These are phyloP conservation scores for Vicia villosa DNA, from an alignment of 306 rosid species.

Conservation along the genomic window DNA sequence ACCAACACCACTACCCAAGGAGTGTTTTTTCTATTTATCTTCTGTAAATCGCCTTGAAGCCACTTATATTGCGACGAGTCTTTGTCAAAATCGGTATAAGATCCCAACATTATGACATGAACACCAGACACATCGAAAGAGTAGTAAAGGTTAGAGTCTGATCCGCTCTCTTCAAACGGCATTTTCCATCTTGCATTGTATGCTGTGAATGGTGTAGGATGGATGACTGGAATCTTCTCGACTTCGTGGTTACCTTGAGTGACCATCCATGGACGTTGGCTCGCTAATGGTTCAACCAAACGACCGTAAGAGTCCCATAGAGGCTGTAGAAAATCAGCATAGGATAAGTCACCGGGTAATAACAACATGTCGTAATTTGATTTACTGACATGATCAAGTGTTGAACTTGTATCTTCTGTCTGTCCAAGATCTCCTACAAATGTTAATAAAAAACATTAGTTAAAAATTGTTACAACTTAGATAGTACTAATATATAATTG, in stretches of 20 bases:
- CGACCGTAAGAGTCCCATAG: slow-evolving; percentile 82
- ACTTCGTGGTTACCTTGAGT: slow-evolving; percentile 83
- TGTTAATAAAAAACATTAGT: too few relatives aligned
- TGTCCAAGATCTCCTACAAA: slow-evolving; percentile 85
- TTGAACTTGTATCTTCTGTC: slow-evolving; percentile 71
- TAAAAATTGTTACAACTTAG: too few relatives aligned
- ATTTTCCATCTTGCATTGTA: slow-evolving; percentile 83
- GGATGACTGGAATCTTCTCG: slow-evolving; percentile 54
- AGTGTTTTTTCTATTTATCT: slow-evolving; percentile 55
- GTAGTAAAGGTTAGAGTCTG: slow-evolving; percentile 80
- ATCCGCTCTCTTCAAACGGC: slow-evolving; percentile 73
- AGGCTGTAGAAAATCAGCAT: slow-evolving; percentile 50
- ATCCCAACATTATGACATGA: slow-evolving; percentile 86
- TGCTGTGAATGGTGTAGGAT: slow-evolving; percentile 57
- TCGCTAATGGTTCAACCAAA: slow-evolving; percentile 71
- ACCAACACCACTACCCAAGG: slow-evolving; percentile 66
- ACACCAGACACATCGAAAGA: slow-evolving; percentile 77
- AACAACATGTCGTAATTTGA: slow-evolving; percentile 71
- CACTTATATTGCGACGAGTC: slow-evolving; percentile 66
- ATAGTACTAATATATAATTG: too few relatives aligned
- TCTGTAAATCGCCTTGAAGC: slow-evolving; percentile 59
- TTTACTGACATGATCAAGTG: slow-evolving; percentile 56
- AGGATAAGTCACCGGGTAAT: slow-evolving; percentile 80
- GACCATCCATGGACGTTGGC: slow-evolving; percentile 97
- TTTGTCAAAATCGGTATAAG: slow-evolving; percentile 59